phyloP scores from a whole-genome alignment of 768 basidiomycete genomes.

The Galerina sulciceps region DNA sequence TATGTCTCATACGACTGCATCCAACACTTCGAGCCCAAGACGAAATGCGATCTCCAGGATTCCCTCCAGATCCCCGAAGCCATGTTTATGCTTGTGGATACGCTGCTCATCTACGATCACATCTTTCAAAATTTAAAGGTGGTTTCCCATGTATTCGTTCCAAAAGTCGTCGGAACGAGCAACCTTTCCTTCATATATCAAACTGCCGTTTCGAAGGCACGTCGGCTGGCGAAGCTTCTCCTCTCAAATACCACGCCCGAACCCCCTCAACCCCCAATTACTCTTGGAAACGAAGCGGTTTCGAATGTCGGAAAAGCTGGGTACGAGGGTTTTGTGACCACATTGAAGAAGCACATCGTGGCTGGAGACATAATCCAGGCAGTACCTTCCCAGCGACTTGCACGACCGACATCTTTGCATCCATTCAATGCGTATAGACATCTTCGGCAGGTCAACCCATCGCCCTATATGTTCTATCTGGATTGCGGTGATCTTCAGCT shows the following conservation, averaged over 20 bases:
- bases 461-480: slow-evolving; percentile 98
- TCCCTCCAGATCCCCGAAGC: slow-evolving; percentile 90
- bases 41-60: slow-evolving; percentile 75
- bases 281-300: slow-evolving; percentile 67
- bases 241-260: slow-evolving; percentile 59
- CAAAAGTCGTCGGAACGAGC: slow-evolving; percentile 63
- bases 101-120: slow-evolving; percentile 95
- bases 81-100: slow-evolving; percentile 96
- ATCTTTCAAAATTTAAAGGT: slow-evolving; percentile 94
- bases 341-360: slow-evolving; percentile 91
- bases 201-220: slow-evolving; percentile 82
- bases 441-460: slow-evolving; percentile 93
- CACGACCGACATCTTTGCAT: slow-evolving; percentile 85
- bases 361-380: slow-evolving; percentile 99
- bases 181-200: slow-evolving; percentile 88
- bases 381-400: slow-evolving; percentile 91
- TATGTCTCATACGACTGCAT: slow-evolving; percentile 98
- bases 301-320: slow-evolving; percentile 95
- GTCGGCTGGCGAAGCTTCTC: slow-evolving; percentile 77
- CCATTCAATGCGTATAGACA: slow-evolving; percentile 98
- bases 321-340: slow-evolving; percentile 90
- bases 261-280: slow-evolving; percentile 66
- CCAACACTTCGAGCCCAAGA: slow-evolving; percentile 95
- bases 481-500: slow-evolving; percentile 93
- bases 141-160: slow-evolving; percentile 94